Evolutionary conservation across 2,329 filamentous ascomycete genomes (phyloP).

Genomic region (Microcyclospora pomicola): DNA sequence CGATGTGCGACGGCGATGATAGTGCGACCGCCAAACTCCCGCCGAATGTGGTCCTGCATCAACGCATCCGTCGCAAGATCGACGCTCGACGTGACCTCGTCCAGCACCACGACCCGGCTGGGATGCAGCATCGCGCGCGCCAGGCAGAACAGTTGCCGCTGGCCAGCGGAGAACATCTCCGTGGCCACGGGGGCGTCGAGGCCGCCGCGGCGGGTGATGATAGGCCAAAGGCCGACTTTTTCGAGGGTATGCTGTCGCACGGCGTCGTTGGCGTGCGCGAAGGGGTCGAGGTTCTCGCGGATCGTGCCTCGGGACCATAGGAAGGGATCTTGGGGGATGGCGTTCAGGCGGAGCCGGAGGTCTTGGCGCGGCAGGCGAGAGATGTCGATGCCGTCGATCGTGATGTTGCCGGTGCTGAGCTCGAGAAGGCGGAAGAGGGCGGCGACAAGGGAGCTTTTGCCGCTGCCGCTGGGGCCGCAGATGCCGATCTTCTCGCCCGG

Average conservation of each 20-base stretch:
- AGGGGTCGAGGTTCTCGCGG: constrained; percentile 20
- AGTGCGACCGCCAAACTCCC: neutral
- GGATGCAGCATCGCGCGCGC: constrained; percentile 32
- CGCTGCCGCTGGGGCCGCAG: constrained; percentile 25
- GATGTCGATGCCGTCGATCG: constrained; percentile 30
- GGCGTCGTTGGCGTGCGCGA: constrained; percentile 6
- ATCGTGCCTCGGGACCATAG: constrained; percentile 19
- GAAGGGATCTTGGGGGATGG: constrained; percentile 41
- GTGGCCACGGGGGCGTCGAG: neutral
- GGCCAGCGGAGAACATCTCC: constrained; percentile 1
- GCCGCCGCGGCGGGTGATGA: constrained; percentile 29
- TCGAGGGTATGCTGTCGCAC: constrained; percentile 8
- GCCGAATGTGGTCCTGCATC: neutral
- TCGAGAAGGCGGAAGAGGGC: constrained; percentile 30
- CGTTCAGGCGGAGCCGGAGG: constrained; percentile 37
- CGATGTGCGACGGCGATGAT: neutral
- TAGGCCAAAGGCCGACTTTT: constrained; percentile 11
- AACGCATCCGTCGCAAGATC: neutral
- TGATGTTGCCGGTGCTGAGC: constrained; percentile 24
- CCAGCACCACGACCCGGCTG: neutral
- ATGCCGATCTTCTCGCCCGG: constrained; percentile 23
- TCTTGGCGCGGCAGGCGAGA: constrained; percentile 25
- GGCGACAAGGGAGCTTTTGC: constrained; percentile 30
- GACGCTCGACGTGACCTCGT: neutral
- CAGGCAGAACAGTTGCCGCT: constrained; percentile 51